phyloP scores from a whole-genome alignment of 345 rosid genomes.

The Odontarrhena argentea region DNA sequence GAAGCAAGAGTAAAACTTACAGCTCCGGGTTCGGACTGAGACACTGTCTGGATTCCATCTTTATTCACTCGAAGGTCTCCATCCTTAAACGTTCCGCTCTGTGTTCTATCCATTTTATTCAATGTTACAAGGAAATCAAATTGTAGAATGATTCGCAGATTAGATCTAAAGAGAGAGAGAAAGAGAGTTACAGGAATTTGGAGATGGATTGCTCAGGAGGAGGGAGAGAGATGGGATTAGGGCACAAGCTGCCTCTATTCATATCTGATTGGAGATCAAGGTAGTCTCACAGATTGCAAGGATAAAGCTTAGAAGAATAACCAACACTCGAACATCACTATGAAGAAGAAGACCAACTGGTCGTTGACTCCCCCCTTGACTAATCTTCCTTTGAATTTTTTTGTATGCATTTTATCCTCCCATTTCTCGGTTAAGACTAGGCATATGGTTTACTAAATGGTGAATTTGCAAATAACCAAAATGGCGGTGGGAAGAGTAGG shows the following conservation, averaged over 20 bases:
- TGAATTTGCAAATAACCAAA: too few species aligned
- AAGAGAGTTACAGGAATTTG: conserved; percentile 68
- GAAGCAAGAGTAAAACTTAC: conserved; percentile 45
- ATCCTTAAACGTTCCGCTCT: conserved; percentile 83
- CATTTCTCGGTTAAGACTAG: too few species aligned
- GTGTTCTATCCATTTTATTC: conserved; percentile 50
- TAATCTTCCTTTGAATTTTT: conserved; percentile 9
- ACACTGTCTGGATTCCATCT: conserved; percentile 80
- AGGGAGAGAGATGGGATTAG: conserved; percentile 64
- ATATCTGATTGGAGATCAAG: conserved; percentile 39
- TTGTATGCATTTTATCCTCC: too few species aligned
- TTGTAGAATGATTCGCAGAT: background rate
- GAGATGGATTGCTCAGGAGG: conserved; percentile 59
- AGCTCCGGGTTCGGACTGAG: conserved; percentile 54
- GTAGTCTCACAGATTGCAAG: conserved; percentile 20
- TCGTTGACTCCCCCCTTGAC: conserved; percentile 41
- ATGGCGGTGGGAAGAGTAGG: too few species aligned
- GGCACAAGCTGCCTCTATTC: conserved; percentile 59
- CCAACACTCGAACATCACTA: conserved; percentile 24
- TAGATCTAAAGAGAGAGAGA: conserved; percentile 38
- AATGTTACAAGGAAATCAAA: conserved; percentile 10
- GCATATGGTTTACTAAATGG: too few species aligned
- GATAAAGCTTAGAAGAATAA: conserved; percentile 25
- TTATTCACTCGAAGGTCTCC: conserved; percentile 92
- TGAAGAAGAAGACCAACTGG: conserved; percentile 31